Base-by-base conservation (phyloP, 2,329 filamentous ascomycete genomes). In the Colletotrichum simmondsii region DNA sequence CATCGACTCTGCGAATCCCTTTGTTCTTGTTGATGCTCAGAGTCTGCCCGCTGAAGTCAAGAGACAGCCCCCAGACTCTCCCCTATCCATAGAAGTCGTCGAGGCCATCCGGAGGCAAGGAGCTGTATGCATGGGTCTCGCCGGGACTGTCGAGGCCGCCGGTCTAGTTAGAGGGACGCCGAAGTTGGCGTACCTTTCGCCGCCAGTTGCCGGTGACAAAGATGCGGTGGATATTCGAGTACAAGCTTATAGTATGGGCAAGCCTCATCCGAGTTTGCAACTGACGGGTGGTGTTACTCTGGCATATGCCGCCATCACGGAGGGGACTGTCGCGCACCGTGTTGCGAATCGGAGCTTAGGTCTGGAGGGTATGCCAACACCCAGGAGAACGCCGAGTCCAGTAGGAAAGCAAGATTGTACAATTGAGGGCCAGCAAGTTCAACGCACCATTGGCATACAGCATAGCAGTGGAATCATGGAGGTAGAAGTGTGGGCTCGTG, bases 61-160 rank as follows among this genome's bases (percentile, higher is more conserved):
- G 87, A 65, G 81, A 83, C 24, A 80, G 78, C 8, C 79, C 77
- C 74, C 76, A 65, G 24, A 77, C 72, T 66, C 76, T 85, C 14
- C 77, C 82, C 7, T 75, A 74, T 2, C 80, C 11, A 64, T 78
- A 0, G 75, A 74, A 1, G 57, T 80, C 0, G 81, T 91, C 22
- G 84, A 92, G 75, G 79, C 80, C 0, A 89, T 92, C 59, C 84
- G 91, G 2, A 83, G 81, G 42, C 81, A 84, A 68, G 91, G 86
- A 0, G 88, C 89, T 0, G 85, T 89, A 0, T 83, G 82, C 10
- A 92, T 92, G 89, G 89, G 90, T 0, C 81, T 93, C 5, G 85
- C 82, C 0, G 22, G 83, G 1, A 77, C 79, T 5, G 80, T 83
- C 0, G 80, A 82, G 14, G 81, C 82, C 1, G 81, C 82, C 0